phyloP scores from a whole-genome alignment of 441 rosid species.

The Gossypium armourianum region DNA sequence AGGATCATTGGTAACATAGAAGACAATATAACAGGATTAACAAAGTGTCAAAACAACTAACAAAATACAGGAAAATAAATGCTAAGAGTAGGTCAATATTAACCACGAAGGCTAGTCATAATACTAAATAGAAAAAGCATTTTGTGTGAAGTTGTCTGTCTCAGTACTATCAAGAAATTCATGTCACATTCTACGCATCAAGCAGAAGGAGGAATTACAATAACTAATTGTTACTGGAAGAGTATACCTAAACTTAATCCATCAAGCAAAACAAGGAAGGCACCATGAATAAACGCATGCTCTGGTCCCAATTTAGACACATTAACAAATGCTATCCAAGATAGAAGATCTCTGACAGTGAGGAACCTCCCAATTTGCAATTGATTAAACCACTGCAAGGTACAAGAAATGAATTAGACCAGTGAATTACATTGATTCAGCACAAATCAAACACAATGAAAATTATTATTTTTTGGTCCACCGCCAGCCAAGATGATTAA shows the following conservation, averaged over 20 bases:
- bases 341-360: conserved; percentile 88
- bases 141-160: neutral
- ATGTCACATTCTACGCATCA: neutral
- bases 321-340: conserved; percentile 76
- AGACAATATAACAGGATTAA: neutral
- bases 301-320: conserved; percentile 48
- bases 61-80: neutral
- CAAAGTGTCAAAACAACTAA: neutral
- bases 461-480: neutral
- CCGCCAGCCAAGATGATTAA: neutral
- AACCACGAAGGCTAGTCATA: neutral
- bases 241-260: conserved; percentile 75
- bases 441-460: neutral
- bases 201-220: neutral
- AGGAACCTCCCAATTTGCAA: conserved; percentile 71
- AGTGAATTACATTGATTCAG: conserved; percentile 17
- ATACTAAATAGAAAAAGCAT: neutral
- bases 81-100: neutral
- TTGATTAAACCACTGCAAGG: conserved; percentile 72
- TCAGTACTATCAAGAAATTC: neutral
- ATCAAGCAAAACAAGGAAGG: conserved; percentile 89
- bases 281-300: conserved; percentile 70
- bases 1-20: neutral
- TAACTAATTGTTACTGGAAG: neutral
- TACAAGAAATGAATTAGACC: conserved; percentile 15